Percentiles rank a stretch among this genome's conserved stretches.
Conservation (phyloP, 192 early-diverging fungal genomes). For the Gigaspora rosea region DNA sequence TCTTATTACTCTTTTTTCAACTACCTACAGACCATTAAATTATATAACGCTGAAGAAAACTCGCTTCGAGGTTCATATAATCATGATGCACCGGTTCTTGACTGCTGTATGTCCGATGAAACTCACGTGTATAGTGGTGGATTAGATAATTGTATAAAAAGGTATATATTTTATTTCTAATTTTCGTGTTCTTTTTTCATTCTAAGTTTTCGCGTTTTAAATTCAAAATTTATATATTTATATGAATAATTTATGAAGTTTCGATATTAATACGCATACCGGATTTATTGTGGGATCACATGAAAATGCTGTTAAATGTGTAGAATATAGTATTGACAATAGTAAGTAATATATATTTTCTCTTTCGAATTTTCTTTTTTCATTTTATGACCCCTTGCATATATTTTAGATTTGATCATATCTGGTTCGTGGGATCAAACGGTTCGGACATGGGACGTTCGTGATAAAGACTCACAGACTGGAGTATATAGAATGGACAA, state of each 20-base stretch:
- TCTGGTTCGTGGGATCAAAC: constrained; percentile 94
- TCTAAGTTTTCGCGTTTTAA: background rate
- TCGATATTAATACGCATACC: constrained; percentile 62
- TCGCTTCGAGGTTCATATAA: constrained; percentile 54
- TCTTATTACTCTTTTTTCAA: background rate
- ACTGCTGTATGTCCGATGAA: constrained; percentile 69
- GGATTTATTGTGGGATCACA: constrained; percentile 73
- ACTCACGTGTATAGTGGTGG: constrained; percentile 72
- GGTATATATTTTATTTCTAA: constrained; percentile 43
- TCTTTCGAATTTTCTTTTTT: too few relatives aligned
- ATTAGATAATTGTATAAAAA: constrained; percentile 66
- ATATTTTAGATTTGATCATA: constrained; percentile 58
- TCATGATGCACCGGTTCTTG: constrained; percentile 76
- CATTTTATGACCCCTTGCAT: background rate
- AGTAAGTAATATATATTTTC: constrained; percentile 34
- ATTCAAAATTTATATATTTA: too few relatives aligned
- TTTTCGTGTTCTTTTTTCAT: background rate
- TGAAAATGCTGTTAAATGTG: constrained; percentile 72
- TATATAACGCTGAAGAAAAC: constrained; percentile 80
- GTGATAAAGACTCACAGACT: constrained; percentile 42
- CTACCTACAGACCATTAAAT: constrained; percentile 64
- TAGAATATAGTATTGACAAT: constrained; percentile 59
- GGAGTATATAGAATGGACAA: constrained; percentile 47
- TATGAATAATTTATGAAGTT: constrained; percentile 40
- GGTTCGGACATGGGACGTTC: constrained; percentile 76